Base-by-base conservation (phyloP, 2,329 filamentous ascomycete genomes). In the Sporothrix brunneoviolacea region DNA sequence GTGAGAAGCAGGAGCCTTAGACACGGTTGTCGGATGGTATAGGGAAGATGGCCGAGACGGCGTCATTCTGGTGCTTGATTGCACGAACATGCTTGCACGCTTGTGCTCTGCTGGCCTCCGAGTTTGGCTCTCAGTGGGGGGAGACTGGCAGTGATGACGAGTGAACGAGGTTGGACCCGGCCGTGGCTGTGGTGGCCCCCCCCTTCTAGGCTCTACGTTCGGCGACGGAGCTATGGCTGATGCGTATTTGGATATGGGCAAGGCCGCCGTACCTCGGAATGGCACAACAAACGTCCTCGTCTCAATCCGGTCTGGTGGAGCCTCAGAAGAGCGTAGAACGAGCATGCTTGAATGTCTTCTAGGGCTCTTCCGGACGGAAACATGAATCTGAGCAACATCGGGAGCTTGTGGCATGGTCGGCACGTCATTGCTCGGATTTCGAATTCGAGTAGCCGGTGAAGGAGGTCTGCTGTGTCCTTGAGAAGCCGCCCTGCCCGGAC, bases 61-160 rank as follows among this genome's bases (percentile, higher is more conserved):
- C 8, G 27, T 13, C 30, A 12, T 27, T 22, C n/a, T 38, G 18
- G 19, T 24, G 16, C 48, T 47, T 47, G 54, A 19, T 54, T 53
- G 36, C 56, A 60, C 51, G 37, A 59, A 58, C 40, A 61, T 58
- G 49, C 59, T 63, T 18, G 58, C 49, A 18, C 59, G 55, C 48
- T 60, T 61, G 30, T 63, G 50, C 41, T 50, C 22, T 8, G 10
- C 15, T 7, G 38, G 21, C 24, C 46, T 53, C 39, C 32, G 37
- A 18, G 18, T 22, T n/a, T 22, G 19, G 13, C 15, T n/a, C 19
- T 33, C 10, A n/a, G n/a, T 7, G 24, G 35, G 35, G 2, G 35
- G 35, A 15, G 35, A 19, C 35, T 10, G 35, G 35, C 35, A 18
- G n/a, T n/a, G n/a, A 16, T 19, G 35, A 9, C 35, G 35, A 16